phyloP scores from a whole-genome alignment of 257 asterid species.

The Solanum chmielewskii region DNA sequence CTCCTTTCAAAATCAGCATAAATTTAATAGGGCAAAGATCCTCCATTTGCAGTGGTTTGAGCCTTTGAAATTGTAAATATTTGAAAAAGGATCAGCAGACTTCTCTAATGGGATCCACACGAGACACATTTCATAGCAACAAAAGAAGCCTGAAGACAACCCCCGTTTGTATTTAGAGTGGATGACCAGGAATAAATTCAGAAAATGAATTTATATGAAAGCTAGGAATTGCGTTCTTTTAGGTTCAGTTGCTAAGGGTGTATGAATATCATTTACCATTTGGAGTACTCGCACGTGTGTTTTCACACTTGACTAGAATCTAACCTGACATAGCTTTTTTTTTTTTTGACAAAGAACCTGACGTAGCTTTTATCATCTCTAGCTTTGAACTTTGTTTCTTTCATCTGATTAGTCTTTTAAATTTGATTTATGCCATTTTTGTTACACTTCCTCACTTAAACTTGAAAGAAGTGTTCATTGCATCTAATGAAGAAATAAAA shows the following conservation, averaged over 20 bases:
- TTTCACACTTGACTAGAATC: neutral
- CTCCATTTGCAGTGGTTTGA: neutral
- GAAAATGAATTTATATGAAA: neutral
- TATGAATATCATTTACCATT: neutral
- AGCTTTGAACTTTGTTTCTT: neutral
- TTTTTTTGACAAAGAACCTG: neutral
- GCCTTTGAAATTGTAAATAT: neutral
- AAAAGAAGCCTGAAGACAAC: neutral
- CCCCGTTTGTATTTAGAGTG: neutral
- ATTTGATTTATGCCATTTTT: neutral
- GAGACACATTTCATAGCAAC: neutral
- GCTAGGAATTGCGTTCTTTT: neutral
- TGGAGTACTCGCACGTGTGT: neutral
- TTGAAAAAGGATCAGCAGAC: neutral
- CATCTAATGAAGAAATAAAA: neutral
- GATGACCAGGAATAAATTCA: neutral
- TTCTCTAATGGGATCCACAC: neutral
- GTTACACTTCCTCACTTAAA: neutral
- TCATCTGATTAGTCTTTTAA: neutral
- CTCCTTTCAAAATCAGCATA: neutral
- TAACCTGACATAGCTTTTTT: neutral
- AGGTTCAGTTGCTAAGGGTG: neutral
- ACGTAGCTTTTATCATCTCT: neutral
- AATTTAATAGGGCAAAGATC: neutral
- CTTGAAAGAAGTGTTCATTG: neutral